phyloP scores from a whole-genome alignment of 1,284 basidiomycete species.

The Anthracocystis setariae region DNA sequence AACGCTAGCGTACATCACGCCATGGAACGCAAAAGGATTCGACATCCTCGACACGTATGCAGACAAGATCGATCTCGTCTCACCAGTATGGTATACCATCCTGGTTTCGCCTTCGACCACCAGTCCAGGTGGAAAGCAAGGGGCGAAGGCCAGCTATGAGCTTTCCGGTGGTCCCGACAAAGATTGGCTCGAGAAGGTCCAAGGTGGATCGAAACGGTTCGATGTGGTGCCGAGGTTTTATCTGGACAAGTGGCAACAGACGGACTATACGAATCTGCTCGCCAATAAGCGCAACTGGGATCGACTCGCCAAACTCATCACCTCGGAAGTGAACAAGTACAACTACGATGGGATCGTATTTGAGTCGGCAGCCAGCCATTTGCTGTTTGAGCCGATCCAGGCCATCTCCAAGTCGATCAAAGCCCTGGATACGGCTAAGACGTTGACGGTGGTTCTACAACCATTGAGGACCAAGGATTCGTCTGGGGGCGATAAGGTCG shows the following conservation, averaged over 20 bases:
- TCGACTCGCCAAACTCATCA: constrained; percentile 18
- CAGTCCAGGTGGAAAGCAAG: neutral
- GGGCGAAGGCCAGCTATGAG: constrained; percentile 21
- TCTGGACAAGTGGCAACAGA: constrained; percentile 43
- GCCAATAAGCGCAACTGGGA: constrained; percentile 24
- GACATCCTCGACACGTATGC: constrained; percentile 23
- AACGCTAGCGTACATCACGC: constrained; percentile 53
- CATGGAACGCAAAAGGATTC: constrained; percentile 45
- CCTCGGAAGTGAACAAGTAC: constrained; percentile 8
- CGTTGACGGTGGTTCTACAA: constrained; percentile 38
- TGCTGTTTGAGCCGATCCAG: constrained; percentile 40
- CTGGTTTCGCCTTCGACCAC: constrained; percentile 5
- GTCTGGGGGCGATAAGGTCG: constrained; percentile 8
- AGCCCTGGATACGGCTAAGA: neutral
- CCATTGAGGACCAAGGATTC: constrained; percentile 29
- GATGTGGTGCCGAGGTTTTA: constrained; percentile 44
- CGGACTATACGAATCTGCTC: constrained; percentile 38
- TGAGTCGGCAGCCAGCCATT: constrained; percentile 42
- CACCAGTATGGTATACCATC: constrained; percentile 57
- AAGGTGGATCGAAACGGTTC: neutral
- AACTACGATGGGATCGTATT: constrained; percentile 42
- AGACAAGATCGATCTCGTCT: constrained; percentile 44
- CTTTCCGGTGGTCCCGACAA: constrained; percentile 44
- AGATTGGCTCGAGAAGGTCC: constrained; percentile 20
- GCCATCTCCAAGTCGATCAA: constrained; percentile 10